These are phyloP conservation scores for Cornus kousa DNA, from an alignment of 148 eudicot genomes.

Conservation along the genomic window DNA sequence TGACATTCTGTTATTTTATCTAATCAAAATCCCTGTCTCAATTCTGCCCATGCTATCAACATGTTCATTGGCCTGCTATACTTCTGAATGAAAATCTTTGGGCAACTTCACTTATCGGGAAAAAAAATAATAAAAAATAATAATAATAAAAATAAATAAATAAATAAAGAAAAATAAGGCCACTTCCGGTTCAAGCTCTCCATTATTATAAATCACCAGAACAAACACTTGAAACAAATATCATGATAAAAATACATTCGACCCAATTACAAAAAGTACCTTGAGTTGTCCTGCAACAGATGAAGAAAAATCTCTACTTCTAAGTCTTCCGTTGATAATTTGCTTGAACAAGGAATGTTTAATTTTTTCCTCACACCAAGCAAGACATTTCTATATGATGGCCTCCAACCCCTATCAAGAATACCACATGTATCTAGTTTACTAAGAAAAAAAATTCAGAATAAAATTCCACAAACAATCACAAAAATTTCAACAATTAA, in stretches of 20 bases:
- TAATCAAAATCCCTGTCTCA: not conserved
- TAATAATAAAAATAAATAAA: too few relatives aligned
- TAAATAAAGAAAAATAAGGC: too few relatives aligned
- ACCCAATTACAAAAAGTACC: slow-evolving; percentile 29
- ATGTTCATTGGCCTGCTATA: not conserved
- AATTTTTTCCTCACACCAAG: slow-evolving; percentile 73
- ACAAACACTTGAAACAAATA: not conserved
- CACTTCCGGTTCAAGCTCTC: not conserved
- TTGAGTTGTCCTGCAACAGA: slow-evolving; percentile 65
- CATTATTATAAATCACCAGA: not conserved
- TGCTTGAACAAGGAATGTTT: slow-evolving; percentile 75
- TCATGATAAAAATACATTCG: not conserved
- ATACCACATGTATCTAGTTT: slow-evolving; percentile 8
- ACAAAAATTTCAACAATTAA: not conserved
- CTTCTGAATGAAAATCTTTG: too few relatives aligned
- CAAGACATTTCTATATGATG: slow-evolving; percentile 83
- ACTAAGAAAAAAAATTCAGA: not conserved
- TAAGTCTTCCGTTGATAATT: slow-evolving; percentile 72
- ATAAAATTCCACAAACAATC: not conserved
- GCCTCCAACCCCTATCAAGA: slow-evolving; percentile 83
- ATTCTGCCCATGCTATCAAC: not conserved
- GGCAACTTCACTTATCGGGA: too few relatives aligned
- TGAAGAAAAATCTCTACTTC: slow-evolving; percentile 90
- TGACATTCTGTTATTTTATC: not conserved
- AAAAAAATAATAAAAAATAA: too few relatives aligned